Evolutionary conservation across 441 rosid genomes (phyloP), one percentile per base, ranked within the genome.

Genomic region (Gossypium davidsonii): DNA sequence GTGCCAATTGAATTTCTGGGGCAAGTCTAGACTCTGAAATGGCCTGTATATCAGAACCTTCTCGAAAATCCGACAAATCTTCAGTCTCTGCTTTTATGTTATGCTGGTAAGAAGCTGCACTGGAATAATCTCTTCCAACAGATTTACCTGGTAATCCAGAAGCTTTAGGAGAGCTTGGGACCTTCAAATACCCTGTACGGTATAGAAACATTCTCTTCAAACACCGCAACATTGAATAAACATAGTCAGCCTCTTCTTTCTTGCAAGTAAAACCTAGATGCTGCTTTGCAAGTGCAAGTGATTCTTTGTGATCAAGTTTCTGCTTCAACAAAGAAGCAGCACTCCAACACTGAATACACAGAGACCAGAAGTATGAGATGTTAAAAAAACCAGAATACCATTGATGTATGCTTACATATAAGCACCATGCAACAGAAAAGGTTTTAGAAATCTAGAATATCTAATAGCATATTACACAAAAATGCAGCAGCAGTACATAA

Each of bases 261-360:
- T 77, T 84, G 89, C 99, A 95, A 70, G 57, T 18, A 74, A 88
- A 91, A 52, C 84, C 83, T 71, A 93, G 80, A 79, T 80, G 89
- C 75, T 81, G 77, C 80, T 83, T 87, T 60, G 96, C 95, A 63
- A 81, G 85, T 56, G 66, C 88, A 81, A 95, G 80, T 21, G 97
- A 90, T 81, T 85, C 92, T 80, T 79, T 85, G 80, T 72, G 89
- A 80, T 80, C 79, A 76, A 90, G 78, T 82, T 88, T 88, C 74
- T 85, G 75, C 89, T 87, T 88, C 77, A 82, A 76, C 83, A 90
- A 73, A 73, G 92, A 86, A 70, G 90, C 91, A 78, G 96, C 90
- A 71, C 81, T 88, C 98, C 94, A 89, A 76, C 97, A 91, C 97
- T 91, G 79, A 72, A 82, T 77, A 49, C n/a, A 53, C 34, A 64